Percentiles rank a stretch among this genome's conserved stretches.
Evolutionary conservation across 1,284 basidiomycete genomes (phyloP).

Genomic region (Pseudozyma hubeiensis): DNA sequence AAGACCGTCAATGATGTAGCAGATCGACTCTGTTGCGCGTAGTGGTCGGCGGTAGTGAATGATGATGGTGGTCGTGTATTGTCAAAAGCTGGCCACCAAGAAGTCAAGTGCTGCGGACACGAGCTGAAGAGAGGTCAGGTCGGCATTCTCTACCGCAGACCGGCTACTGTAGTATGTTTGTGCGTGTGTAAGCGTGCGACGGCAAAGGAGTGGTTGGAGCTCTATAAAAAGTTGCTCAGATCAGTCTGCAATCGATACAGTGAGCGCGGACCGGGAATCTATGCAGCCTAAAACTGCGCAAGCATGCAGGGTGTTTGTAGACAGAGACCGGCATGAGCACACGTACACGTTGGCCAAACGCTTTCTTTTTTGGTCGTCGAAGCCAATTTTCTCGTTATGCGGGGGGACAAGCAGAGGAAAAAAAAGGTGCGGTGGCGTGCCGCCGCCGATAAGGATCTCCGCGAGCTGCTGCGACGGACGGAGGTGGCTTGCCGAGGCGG

Average conservation of each 20-base stretch:
- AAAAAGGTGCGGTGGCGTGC: constrained; percentile 20
- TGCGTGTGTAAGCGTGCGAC: background rate
- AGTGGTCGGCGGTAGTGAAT: background rate
- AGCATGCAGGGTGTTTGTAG: constrained; percentile 1
- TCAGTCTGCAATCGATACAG: constrained; percentile 6
- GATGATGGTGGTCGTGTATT: background rate
- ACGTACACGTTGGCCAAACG: background rate
- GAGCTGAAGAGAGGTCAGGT: background rate
- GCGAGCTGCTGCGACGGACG: background rate
- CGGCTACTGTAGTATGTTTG: background rate
- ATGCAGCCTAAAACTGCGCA: background rate
- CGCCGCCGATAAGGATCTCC: constrained; percentile 34
- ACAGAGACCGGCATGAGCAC: background rate
- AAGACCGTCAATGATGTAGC: background rate
- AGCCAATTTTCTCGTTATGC: constrained; percentile 6
- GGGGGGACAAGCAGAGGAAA: constrained; percentile 5
- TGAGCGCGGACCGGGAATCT: constrained; percentile 2
- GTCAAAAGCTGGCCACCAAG: background rate
- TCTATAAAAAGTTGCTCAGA: background rate
- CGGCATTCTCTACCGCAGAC: constrained; percentile 10
- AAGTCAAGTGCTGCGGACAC: too few species aligned
- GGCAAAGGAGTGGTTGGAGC: background rate
- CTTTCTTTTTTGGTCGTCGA: background rate
- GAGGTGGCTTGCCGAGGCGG: constrained; percentile 13
- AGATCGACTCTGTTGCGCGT: background rate